Evolutionary conservation across 805 yeast genomes (phyloP), one percentile per base, ranked within the genome.

Genomic region (Wickerhamomyces chambardii): DNA sequence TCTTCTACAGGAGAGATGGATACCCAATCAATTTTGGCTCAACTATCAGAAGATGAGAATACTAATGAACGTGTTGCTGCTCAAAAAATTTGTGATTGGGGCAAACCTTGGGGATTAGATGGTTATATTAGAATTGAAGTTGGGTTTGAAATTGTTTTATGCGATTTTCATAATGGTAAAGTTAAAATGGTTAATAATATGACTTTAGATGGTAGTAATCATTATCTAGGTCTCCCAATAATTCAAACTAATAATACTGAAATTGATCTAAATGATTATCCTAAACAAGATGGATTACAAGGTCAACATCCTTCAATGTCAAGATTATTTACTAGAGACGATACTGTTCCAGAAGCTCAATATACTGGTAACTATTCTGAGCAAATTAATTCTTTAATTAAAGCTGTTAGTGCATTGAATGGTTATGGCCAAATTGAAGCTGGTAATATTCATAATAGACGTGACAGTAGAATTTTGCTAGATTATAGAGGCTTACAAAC

Each of bases 81-180:
- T 2, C 58, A 58, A 9, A 50, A 43, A 17, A 75, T 77, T 19
- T 77, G 84, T 50, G 42, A 59, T 16, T 71, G 72, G 14, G 64
- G 65, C 8, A 40, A 61, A 35, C 49, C 60, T 15, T 70, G 70
- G 36, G 78, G 78, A 1, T 53, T 78, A 17, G 79, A 77, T 50
- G 84, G 84, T 0, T 56, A 66, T 17, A 56, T 78, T 6, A 57
- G 84, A 43, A 59, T 76, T 15, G 84, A 78, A 47, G 56, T 72
- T 30, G 82, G 82, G 0, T 78, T 64, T 48, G 84, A 77, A 48
- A 61, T 76, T n/a, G 62, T 77, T 11, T 36, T 77, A 11, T 78
- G 84, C 55, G 74, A 76, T 46, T 75, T 78, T 51, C 36, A 47
- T n/a, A 46, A 48, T 25, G 66, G 62, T n/a, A 65, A 69, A 37